Base-by-base conservation (phyloP, 164 flowering plant genomes). In the Nelumbo lutea region DNA sequence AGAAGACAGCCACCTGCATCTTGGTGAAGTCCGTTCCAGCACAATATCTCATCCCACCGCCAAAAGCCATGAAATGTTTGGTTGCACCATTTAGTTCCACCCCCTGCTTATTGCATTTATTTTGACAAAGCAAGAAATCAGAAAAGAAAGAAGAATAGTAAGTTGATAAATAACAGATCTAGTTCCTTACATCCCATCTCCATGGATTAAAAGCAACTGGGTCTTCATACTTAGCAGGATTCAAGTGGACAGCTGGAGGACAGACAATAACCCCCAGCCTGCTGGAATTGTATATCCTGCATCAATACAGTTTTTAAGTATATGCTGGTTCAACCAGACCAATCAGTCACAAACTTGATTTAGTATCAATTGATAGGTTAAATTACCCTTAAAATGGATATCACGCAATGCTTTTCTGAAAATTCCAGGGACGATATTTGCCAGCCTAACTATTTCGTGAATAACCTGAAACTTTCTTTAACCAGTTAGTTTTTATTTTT, bases 201-300 rank as follows among this genome's bases (percentile, higher is more conserved):
- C 79, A 64, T 67, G 98, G 98, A 78, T 93, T 90, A 78, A 93
- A 93, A 61, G 77, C 68, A 43, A 87, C 83, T 41, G 98, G 97
- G 73, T 93, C 83, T 69, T 79, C 79, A 68, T 88, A 93, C 61
- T 68, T 85, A 70, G 73, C 72, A 61, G 97, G 97, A 72, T 93
- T 85, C 75, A 93, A 78, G 78, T 93, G 98, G 43, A 89, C 93
- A 66, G 96, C 96, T 73, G 98, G 96, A 68, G 97, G 98, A 83
- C 97, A 88, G 39, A 87, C 93, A 94, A 91, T 89, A 46, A 93
- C 84, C 6, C 91, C 98, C 97, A 90, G 53, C 94, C 96, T 64
- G 87, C 87, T 74, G 96, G 98, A 72, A 93, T 93, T 59, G 98
- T 93, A 69, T 86, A 83, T 58, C 81, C 98, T 93, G 89, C 77